A percentile compares a stretch with the other conserved stretches of the same genome.
Evolutionary conservation across 345 rosid genomes (phyloP).

Genomic region (Melaleuca quinquenervia): DNA sequence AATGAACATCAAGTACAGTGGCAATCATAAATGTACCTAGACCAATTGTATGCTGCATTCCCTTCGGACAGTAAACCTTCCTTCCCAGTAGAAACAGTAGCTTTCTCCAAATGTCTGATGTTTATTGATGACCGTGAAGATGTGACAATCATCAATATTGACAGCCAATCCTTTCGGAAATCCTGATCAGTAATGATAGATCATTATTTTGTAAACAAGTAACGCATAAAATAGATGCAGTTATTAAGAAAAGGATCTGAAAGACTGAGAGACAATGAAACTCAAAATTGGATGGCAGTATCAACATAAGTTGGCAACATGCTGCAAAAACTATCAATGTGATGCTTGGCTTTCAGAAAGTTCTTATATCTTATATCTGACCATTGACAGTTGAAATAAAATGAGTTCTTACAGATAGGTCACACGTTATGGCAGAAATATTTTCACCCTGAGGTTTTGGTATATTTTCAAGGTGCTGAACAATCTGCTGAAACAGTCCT

Average conservation of each 20-base stretch:
- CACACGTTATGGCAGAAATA: conserved; percentile 74
- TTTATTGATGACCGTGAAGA: conserved; percentile 91
- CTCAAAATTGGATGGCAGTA: not conserved
- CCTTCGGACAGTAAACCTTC: conserved; percentile 99
- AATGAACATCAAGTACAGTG: not conserved
- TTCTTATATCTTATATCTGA: not conserved
- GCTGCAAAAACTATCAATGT: not conserved
- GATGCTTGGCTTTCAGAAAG: not conserved
- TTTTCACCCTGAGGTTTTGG: conserved; percentile 92
- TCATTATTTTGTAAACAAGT: not conserved
- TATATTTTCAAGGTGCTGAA: conserved; percentile 76
- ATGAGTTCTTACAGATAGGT: conserved; percentile 61
- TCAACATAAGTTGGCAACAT: not conserved
- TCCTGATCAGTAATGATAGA: conserved; percentile 50
- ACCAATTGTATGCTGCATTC: conserved; percentile 96
- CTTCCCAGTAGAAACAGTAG: conserved; percentile 97
- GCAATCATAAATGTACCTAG: conserved; percentile 46
- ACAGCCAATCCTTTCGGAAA: conserved; percentile 94
- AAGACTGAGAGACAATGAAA: not conserved
- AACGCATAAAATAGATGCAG: not conserved
- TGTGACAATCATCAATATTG: conserved; percentile 91
- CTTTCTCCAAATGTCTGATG: conserved; percentile 96
- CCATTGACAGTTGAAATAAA: not conserved
- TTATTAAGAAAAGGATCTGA: not conserved
- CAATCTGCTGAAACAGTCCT: conserved; percentile 79